Conservation (phyloP, 331 rosid species). For the Quercus lobata region DNA sequence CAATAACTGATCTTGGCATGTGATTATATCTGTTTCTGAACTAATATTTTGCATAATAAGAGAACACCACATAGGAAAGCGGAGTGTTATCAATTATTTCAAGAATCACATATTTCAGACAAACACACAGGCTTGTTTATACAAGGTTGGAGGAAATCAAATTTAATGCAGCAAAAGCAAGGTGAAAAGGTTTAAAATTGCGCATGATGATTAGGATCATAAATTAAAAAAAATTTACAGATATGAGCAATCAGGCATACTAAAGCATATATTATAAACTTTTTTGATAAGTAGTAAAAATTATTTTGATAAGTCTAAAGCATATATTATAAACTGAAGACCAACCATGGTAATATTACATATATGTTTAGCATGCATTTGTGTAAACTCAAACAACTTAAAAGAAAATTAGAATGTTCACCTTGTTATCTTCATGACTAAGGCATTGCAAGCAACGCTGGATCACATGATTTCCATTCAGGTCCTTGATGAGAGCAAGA, state of each 20-base stretch:
- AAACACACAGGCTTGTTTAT: neutral
- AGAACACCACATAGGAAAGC: neutral
- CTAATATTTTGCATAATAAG: neutral
- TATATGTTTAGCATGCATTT: neutral
- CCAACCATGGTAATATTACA: neutral
- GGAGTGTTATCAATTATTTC: neutral
- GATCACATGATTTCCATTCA: conserved; percentile 69
- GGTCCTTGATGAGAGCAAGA: conserved; percentile 61
- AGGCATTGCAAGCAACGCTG: conserved; percentile 69
- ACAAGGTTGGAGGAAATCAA: neutral
- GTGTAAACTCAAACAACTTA: neutral
- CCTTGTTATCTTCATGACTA: conserved; percentile 57
- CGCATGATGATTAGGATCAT: neutral
- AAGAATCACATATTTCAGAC: neutral
- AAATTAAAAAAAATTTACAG: neutral
- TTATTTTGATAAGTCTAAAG: too few relatives aligned
- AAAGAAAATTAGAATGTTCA: conserved; percentile 9
- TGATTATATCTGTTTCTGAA: neutral
- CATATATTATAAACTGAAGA: neutral
- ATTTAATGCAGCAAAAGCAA: neutral
- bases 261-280: neutral
- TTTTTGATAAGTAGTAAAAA: too few relatives aligned
- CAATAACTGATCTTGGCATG: neutral
- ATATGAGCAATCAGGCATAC: neutral
- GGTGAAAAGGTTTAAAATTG: neutral